Evolutionary conservation across 164 flowering plant species (phyloP).

Genomic region (Vitis rupestris): DNA sequence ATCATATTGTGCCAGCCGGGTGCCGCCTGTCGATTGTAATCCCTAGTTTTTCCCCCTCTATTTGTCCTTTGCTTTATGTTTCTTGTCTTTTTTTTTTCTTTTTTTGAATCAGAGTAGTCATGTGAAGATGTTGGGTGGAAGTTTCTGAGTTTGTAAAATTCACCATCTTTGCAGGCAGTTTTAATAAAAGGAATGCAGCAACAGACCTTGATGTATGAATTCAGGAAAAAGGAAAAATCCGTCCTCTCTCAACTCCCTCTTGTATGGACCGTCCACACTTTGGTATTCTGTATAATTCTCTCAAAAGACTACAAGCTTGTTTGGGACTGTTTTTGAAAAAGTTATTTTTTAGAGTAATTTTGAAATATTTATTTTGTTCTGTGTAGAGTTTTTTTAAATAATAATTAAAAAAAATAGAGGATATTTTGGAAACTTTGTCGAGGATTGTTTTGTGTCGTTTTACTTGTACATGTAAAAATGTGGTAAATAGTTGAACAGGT

Average conservation of each 20-base stretch:
- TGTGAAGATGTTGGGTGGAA: conserved; percentile 7
- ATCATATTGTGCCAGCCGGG: conserved; percentile 19
- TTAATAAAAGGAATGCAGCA: conserved; percentile 15
- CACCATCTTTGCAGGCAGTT: conserved; percentile 15
- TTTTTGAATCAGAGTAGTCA: conserved; percentile 16
- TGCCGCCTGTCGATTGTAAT: conserved; percentile 22
- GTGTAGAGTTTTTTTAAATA: too few species aligned
- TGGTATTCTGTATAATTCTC: neutral
- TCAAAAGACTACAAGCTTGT: too few species aligned
- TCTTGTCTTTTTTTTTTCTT: neutral
- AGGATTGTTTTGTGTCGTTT: too few species aligned
- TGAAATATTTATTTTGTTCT: too few species aligned
- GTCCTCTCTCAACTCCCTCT: neutral
- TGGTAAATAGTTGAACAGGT: too few species aligned
- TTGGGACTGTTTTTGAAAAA: too few species aligned
- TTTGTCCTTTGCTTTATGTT: too few species aligned
- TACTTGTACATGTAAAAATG: too few species aligned
- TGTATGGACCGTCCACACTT: neutral
- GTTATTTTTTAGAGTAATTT: too few species aligned
- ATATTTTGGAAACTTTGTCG: too few species aligned
- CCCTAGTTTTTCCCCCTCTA: neutral
- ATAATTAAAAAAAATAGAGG: too few species aligned
- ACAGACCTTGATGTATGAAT: neutral
- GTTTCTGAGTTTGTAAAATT: conserved; percentile 13
- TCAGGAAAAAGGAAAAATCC: neutral